A percentile compares a stretch with the other conserved stretches of the same genome.
Conservation (phyloP, 73 alveolate genomes). For the Paramecium pentaurelia region DNA sequence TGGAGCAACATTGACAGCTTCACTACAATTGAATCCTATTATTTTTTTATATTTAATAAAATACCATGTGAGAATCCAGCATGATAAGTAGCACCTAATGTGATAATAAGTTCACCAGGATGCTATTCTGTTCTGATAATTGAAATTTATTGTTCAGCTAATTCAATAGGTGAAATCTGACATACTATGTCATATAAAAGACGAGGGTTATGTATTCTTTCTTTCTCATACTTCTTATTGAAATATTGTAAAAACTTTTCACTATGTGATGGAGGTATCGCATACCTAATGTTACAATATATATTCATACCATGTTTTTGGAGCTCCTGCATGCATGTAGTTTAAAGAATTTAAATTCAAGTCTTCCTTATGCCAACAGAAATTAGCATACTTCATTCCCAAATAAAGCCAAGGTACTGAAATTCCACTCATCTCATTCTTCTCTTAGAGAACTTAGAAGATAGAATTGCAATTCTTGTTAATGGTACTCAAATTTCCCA, state of each 20-base stretch:
- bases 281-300: conserved; percentile 56
- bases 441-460: conserved; percentile 64
- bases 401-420: conserved; percentile 84
- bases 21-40: conserved; percentile 78
- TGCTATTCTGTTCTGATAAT: conserved; percentile 72
- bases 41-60: background rate
- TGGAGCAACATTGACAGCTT: conserved; percentile 81
- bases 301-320: conserved; percentile 73
- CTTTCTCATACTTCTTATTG: conserved; percentile 64
- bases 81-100: conserved; percentile 80
- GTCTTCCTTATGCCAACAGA: conserved; percentile 88
- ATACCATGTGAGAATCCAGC: conserved; percentile 81
- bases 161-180: conserved; percentile 73
- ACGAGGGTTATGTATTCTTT: conserved; percentile 73
- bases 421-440: conserved; percentile 77
- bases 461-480: conserved; percentile 60
- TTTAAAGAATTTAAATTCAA: conserved; percentile 73
- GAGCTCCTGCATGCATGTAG: conserved; percentile 83
- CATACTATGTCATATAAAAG: conserved; percentile 73
- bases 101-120: conserved; percentile 82
- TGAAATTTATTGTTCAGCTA: conserved; percentile 57
- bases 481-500: conserved; percentile 62
- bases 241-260: conserved; percentile 72
- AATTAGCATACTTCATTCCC: conserved; percentile 79
- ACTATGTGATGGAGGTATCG: conserved; percentile 69